A percentile compares a stretch with the other conserved stretches of the same genome.
Evolutionary conservation across 1,139 yeast species (phyloP).

Genomic region (Hansenula lynferdii): DNA sequence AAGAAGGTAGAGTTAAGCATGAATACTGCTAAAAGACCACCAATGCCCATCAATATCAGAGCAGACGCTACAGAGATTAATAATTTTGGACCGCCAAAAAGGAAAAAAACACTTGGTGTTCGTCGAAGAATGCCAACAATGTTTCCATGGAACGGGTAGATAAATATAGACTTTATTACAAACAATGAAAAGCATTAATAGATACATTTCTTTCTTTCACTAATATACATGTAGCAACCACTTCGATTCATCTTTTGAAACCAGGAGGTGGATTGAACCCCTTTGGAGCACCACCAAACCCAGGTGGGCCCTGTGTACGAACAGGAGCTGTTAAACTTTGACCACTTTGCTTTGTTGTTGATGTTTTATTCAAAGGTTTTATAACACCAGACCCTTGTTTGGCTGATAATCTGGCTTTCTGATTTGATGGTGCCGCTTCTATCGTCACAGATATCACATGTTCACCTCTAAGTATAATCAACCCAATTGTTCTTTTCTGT

Average conservation of each 20-base stretch:
- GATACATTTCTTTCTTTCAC: no score
- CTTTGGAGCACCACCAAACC: constrained; percentile 25
- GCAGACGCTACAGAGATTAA: no score
- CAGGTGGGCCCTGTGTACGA: constrained; percentile 18
- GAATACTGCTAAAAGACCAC: no score
- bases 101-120: constrained; percentile 13
- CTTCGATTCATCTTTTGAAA: constrained; percentile 23
- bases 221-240: not conserved
- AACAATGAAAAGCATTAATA: no score
- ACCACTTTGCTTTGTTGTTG: constrained; percentile 6
- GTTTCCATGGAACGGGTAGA: no score
- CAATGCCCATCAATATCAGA: no score
- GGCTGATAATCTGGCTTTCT: constrained; percentile 11
- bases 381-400: constrained; percentile 21
- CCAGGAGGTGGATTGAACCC: constrained; percentile 41
- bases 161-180: no score
- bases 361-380: constrained; percentile 15
- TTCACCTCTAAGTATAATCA: constrained; percentile 84
- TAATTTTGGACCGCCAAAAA: constrained; percentile 7
- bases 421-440: constrained; percentile 63
- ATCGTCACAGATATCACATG: constrained; percentile 79
- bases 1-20: no score
- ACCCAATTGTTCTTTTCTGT: constrained; percentile 71
- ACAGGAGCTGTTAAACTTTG: constrained; percentile 18
- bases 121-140: constrained; percentile 13